Evolutionary conservation across 352 stramenopile genomes (phyloP), one percentile per base, ranked within the genome.

Genomic region (Pythium phragmiticola): DNA sequence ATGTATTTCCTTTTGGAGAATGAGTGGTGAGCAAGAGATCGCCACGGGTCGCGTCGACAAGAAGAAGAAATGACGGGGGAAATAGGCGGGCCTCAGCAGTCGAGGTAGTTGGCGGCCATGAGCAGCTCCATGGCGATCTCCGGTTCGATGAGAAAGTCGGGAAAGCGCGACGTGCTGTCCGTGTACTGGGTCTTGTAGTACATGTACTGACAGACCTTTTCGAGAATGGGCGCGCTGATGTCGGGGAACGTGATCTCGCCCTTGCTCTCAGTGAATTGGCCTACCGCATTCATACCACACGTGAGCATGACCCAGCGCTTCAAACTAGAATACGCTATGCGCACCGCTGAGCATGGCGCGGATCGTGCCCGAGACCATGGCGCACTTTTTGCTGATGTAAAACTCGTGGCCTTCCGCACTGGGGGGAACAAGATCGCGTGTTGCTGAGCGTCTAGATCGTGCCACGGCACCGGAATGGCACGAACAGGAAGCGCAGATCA

Each of bases 151-250:
- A 74, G 54, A 78, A 99, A 99, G 68, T 99, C 96, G 0, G 98
- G 98, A 64, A 99, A 96, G 2, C 94, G 82, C 33, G 88, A 83
- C 53, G 84, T 95, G 66, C 87, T 97, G 73, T 99, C 98, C 21
- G 88, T 95, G 76, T 98, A 98, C 74, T 89, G 78, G 48, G 88
- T 88, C 84, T 99, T 99, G 84, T 99, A 99, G 82, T 99, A 98
- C 65, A 99, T 90, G 85, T 99, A 99, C 77, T 98, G 92, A 47
- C 96, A 96, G 36, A 98, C 92, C 67, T 98, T 98, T 74, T 99
- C 98, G 19, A 99, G 73, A 64, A 99, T 98, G 33, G 87, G 84
- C 23, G 91, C 94, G 50, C 89, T 91, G 69, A 99, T 99, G 62
- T 92, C 97, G 0, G 95, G 96, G 72, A 99, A 99, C 36, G 84